Conservation (phyloP, 2,329 filamentous ascomycete species). For the Emericellopsis cladophorae region DNA sequence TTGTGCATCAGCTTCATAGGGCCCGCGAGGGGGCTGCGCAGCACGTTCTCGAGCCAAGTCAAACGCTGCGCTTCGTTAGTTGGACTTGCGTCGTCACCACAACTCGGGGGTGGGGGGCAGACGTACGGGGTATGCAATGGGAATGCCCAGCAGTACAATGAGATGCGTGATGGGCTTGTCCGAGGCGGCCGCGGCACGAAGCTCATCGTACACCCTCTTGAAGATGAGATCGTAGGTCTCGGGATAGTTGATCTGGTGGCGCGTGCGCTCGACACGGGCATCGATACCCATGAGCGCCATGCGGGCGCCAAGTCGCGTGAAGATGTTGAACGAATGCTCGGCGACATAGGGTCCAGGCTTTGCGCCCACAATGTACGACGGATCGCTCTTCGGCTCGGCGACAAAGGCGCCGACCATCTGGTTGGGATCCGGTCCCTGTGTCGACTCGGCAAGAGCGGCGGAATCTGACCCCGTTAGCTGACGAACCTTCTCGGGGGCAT, state of each 20-base stretch:
- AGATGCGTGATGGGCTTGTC: conserved; percentile 79
- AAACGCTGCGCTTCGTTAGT: conserved; percentile 42
- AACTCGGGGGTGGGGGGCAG: not conserved
- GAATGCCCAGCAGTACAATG: conserved; percentile 76
- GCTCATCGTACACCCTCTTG: conserved; percentile 58
- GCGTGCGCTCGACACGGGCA: conserved; percentile 85
- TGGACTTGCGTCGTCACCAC: not conserved
- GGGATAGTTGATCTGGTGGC: conserved; percentile 89
- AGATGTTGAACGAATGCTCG: conserved; percentile 77
- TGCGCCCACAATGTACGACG: conserved; percentile 68
- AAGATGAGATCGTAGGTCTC: conserved; percentile 83
- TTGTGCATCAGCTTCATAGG: conserved; percentile 84
- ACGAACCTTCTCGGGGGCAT: not conserved
- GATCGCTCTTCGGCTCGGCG: conserved; percentile 37
- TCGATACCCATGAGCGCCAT: conserved; percentile 83
- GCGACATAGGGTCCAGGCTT: conserved; percentile 80
- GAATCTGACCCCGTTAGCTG: conserved; percentile 10
- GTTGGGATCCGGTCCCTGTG: conserved; percentile 50
- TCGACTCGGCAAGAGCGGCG: conserved; percentile 9
- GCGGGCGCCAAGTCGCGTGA: conserved; percentile 68
- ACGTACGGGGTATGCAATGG: conserved; percentile 67
- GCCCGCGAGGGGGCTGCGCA: conserved; percentile 74
- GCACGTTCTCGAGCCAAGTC: conserved; percentile 93
- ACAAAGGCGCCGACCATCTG: conserved; percentile 71
- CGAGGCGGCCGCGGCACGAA: conserved; percentile 50